Percentiles rank a stretch among this genome's conserved stretches.
Evolutionary conservation across 257 asterid species (phyloP).

Genomic region (Parsonsia alboflavescens): DNA sequence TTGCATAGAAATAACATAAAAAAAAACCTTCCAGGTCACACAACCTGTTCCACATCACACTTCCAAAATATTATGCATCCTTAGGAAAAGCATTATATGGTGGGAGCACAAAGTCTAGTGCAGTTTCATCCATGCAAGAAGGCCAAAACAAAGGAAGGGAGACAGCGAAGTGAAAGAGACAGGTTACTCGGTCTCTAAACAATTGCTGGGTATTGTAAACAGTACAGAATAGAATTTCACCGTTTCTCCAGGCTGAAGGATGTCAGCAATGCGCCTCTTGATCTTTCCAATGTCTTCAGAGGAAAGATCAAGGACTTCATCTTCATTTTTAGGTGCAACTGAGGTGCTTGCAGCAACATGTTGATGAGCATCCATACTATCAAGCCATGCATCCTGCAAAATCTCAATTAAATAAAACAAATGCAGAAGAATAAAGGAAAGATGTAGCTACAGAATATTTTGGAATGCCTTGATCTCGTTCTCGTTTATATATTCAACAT

Average conservation of each 20-base stretch:
- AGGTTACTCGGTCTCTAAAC: not conserved
- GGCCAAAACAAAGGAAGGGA: not conserved
- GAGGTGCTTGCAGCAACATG: conserved; percentile 36
- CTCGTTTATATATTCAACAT: conserved; percentile 61
- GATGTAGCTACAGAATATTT: conserved; percentile 13
- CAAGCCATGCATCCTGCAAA: conserved; percentile 98
- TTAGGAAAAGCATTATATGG: not conserved
- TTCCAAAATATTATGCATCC: not conserved
- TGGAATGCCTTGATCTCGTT: conserved; percentile 66
- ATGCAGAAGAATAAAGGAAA: not conserved
- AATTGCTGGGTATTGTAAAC: conserved; percentile 5
- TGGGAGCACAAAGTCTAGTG: not conserved
- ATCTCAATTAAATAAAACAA: not conserved
- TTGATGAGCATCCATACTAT: conserved; percentile 53
- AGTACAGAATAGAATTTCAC: conserved; percentile 33
- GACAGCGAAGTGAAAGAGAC: not conserved
- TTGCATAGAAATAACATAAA: not conserved
- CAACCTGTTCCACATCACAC: not conserved
- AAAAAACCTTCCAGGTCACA: not conserved
- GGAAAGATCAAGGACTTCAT: conserved; percentile 56
- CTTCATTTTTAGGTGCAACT: conserved; percentile 30
- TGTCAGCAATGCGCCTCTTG: conserved; percentile 84
- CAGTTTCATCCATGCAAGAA: not conserved
- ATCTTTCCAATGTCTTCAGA: conserved; percentile 72
- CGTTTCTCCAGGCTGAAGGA: conserved; percentile 87